Conservation (phyloP, 345 rosid species). For the Crucihimalaya himalaica region DNA sequence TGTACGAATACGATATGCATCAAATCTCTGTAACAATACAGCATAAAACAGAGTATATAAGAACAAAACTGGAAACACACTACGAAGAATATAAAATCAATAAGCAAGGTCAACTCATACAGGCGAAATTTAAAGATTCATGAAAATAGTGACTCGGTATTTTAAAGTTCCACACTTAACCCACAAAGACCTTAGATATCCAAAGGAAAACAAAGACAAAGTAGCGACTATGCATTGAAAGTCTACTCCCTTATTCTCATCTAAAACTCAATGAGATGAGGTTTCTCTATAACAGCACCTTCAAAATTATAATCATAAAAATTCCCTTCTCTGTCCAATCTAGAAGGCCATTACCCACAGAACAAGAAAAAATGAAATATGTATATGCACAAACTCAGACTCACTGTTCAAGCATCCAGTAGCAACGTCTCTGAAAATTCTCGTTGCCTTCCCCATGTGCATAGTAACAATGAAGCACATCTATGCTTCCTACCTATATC, state of each 20-base stretch:
- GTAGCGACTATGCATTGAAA: background rate
- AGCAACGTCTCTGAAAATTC: conserved; percentile 92
- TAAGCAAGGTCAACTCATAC: conserved; percentile 1
- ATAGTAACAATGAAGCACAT: conserved; percentile 92
- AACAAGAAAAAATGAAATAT: background rate
- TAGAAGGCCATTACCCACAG: background rate
- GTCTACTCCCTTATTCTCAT: conserved; percentile 1
- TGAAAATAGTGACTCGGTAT: background rate
- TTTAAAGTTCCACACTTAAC: background rate
- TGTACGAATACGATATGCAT: conserved; percentile 62
- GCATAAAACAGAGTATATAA: conserved; percentile 18
- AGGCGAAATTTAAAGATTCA: background rate
- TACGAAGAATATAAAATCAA: conserved; percentile 3
- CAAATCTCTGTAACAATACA: conserved; percentile 65
- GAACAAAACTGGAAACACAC: conserved; percentile 13
- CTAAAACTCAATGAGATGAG: conserved; percentile 7
- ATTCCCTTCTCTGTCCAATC: background rate
- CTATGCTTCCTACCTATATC: conserved; percentile 88
- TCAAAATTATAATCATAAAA: conserved; percentile 11
- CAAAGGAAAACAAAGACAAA: conserved; percentile 13
- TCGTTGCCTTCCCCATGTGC: conserved; percentile 96
- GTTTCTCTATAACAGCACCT: background rate
- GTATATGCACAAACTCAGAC: conserved; percentile 35
- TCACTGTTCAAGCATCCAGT: conserved; percentile 96
- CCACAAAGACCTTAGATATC: background rate